Conservation (phyloP, 106 monocot species). For the Dioscorea alata region DNA sequence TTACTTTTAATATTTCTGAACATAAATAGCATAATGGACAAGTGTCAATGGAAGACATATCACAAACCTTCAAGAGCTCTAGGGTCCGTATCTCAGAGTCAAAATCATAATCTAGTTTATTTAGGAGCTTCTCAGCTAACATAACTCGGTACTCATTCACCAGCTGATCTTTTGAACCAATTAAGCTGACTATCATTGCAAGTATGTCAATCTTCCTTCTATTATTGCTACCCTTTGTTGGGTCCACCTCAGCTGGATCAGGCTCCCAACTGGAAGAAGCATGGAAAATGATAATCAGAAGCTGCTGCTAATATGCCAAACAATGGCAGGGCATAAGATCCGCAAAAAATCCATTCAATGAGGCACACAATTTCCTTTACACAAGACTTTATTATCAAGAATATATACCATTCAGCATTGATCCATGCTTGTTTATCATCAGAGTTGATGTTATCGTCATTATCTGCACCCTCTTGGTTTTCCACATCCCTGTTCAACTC, state of each 20-base stretch:
- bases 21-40: too few species aligned
- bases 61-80: slow-evolving; percentile 86
- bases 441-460: slow-evolving; percentile 57
- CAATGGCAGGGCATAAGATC: neutral
- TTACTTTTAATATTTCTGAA: too few species aligned
- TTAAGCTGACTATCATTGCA: slow-evolving; percentile 87
- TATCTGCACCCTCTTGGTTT: slow-evolving; percentile 63
- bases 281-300: neutral
- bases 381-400: neutral
- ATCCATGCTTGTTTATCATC: slow-evolving; percentile 93
- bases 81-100: slow-evolving; percentile 98
- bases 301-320: neutral
- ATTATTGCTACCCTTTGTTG: slow-evolving; percentile 58
- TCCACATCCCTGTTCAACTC: slow-evolving; percentile 92
- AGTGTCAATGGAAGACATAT: neutral
- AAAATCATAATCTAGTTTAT: slow-evolving; percentile 95
- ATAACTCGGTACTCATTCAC: slow-evolving; percentile 98
- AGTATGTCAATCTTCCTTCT: slow-evolving; percentile 91
- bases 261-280: slow-evolving; percentile 85
- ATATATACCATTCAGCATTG: slow-evolving; percentile 72
- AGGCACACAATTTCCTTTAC: neutral
- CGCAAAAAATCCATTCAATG: neutral
- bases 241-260: slow-evolving; percentile 86
- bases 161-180: slow-evolving; percentile 97
- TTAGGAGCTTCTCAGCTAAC: slow-evolving; percentile 94